Conservation (phyloP, 805 yeast genomes). For the Metschnikowia matae region DNA sequence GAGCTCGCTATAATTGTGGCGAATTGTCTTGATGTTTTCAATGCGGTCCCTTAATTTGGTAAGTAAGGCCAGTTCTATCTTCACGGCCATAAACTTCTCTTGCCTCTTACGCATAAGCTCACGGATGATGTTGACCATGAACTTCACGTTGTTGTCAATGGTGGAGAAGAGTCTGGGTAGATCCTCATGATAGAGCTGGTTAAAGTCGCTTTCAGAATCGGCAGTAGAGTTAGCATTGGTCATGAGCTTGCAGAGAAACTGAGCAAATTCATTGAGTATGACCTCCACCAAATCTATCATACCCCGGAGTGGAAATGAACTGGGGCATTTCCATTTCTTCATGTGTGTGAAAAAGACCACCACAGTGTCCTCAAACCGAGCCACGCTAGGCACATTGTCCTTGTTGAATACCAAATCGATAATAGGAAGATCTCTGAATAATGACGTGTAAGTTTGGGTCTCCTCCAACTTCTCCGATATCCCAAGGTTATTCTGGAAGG, state of each 20-base stretch:
- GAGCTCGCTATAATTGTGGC: constrained; percentile 53
- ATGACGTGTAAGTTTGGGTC: constrained; percentile 54
- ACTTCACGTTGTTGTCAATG: constrained; percentile 62
- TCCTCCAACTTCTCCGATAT: constrained; percentile 49
- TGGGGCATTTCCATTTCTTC: constrained; percentile 51
- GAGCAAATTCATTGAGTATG: constrained; percentile 53
- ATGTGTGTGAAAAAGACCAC: constrained; percentile 54
- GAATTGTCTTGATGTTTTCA: constrained; percentile 40
- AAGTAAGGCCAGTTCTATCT: constrained; percentile 44
- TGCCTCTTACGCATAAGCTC: constrained; percentile 71
- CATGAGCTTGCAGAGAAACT: constrained; percentile 39
- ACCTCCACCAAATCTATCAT: constrained; percentile 65
- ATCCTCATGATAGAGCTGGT: neutral
- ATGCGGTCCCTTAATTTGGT: constrained; percentile 40
- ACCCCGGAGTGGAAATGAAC: constrained; percentile 60
- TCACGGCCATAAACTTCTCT: constrained; percentile 64
- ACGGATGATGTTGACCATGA: constrained; percentile 61
- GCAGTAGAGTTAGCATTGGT: constrained; percentile 41
- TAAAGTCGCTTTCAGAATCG: constrained; percentile 4
- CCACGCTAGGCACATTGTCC: constrained; percentile 27
- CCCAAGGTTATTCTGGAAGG: constrained; percentile 69
- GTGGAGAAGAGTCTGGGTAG: constrained; percentile 35
- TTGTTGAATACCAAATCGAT: constrained; percentile 39
- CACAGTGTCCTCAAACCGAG: constrained; percentile 43
- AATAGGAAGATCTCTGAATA: constrained; percentile 69